These are phyloP conservation scores for Cladophialophora bantiana DNA, from an alignment of 2,329 filamentous ascomycete genomes.

Conservation along the genomic window DNA sequence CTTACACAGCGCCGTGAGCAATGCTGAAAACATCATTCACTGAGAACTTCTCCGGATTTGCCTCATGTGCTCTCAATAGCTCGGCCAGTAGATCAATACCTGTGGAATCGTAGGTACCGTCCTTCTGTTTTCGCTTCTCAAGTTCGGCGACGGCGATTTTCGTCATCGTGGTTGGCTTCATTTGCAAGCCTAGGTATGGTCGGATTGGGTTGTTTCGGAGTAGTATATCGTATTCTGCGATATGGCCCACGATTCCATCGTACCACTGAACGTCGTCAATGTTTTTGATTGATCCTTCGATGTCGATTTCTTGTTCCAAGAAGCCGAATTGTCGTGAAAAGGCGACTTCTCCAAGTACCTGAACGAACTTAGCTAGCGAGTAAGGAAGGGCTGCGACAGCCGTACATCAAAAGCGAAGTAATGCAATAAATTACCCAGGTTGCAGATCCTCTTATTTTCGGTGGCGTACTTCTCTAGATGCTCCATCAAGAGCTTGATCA, in stretches of 20 bases:
- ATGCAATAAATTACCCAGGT: constrained; percentile 54
- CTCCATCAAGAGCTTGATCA: constrained; percentile 54
- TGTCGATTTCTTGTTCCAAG: constrained; percentile 57
- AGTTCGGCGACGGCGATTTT: constrained; percentile 35
- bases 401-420: constrained; percentile 54
- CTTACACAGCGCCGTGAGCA: constrained; percentile 59
- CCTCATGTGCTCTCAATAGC: constrained; percentile 61
- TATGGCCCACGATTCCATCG: constrained; percentile 43
- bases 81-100: constrained; percentile 53
- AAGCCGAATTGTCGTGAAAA: constrained; percentile 59
- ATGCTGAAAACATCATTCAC: constrained; percentile 65
- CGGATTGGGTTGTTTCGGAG: constrained; percentile 59
- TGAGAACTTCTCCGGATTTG: constrained; percentile 56
- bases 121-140: constrained; percentile 42
- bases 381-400: background rate
- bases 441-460: constrained; percentile 45
- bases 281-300: constrained; percentile 60
- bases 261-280: constrained; percentile 54
- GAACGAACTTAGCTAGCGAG: constrained; percentile 11
- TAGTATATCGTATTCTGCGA: constrained; percentile 55
- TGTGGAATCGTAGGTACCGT: constrained; percentile 41
- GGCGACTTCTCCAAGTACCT: constrained; percentile 47
- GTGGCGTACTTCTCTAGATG: constrained; percentile 54
- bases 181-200: constrained; percentile 47
- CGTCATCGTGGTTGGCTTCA: constrained; percentile 50